These are phyloP conservation scores for Boletus patriciae DNA, from an alignment of 768 basidiomycete genomes.

Conservation along the genomic window DNA sequence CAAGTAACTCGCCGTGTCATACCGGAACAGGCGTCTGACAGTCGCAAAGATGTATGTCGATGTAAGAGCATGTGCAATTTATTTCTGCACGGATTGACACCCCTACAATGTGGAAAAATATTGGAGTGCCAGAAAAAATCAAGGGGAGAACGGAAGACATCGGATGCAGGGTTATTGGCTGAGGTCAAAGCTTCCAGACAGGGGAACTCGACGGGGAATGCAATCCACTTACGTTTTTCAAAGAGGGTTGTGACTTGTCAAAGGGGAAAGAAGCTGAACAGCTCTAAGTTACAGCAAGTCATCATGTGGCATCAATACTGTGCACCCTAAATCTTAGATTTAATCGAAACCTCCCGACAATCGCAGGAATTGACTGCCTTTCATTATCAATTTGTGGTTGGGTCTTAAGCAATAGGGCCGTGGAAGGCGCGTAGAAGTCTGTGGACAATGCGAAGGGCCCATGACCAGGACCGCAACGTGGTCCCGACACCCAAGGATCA, in stretches of 20 bases:
- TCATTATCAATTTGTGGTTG: background rate
- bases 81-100: background rate
- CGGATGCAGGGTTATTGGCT: slow-evolving; percentile 1
- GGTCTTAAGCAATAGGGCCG: background rate
- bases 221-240: slow-evolving; percentile 6
- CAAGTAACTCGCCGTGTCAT: slow-evolving; percentile 2
- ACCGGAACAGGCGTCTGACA: background rate
- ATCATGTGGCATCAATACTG: background rate
- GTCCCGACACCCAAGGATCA: background rate
- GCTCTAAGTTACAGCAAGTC: background rate
- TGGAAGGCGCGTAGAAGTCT: background rate
- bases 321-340: slow-evolving; percentile 16
- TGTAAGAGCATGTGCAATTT: background rate
- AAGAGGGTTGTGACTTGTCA: slow-evolving; percentile 2
- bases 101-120: background rate
- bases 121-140: background rate
- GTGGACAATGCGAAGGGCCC: background rate
- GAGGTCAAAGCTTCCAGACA: slow-evolving; percentile 1
- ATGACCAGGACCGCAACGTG: background rate
- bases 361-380: slow-evolving; percentile 13
- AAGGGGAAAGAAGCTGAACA: slow-evolving; percentile 1
- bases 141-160: background rate
- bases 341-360: slow-evolving; percentile 2
- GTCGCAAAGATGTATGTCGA: background rate
- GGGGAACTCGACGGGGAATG: background rate